Conservation (phyloP, 2,329 filamentous ascomycete genomes). For the Leptographium radiaticola region DNA sequence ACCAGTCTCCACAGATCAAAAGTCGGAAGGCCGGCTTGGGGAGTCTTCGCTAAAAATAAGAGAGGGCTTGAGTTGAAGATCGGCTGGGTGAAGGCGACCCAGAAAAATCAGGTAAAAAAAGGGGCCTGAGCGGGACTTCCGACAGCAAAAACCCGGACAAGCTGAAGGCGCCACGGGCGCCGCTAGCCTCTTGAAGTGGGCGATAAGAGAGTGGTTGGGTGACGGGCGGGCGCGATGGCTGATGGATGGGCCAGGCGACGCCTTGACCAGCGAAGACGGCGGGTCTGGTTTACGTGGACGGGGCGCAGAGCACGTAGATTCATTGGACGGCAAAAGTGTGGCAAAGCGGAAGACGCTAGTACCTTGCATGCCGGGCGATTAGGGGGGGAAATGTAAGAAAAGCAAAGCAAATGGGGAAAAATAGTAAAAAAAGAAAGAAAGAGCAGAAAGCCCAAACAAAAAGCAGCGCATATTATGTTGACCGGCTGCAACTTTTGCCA, state of each 20-base stretch:
- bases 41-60: background rate
- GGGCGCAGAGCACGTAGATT: background rate
- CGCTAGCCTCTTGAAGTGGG: background rate
- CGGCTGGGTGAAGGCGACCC: background rate
- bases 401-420: background rate
- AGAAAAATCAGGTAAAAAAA: background rate
- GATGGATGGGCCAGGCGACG: background rate
- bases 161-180: background rate
- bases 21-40: background rate
- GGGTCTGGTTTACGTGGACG: background rate
- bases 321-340: background rate
- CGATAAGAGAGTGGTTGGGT: background rate
- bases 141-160: background rate
- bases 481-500: background rate
- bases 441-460: background rate
- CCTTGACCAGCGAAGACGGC: background rate
- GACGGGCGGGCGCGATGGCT: background rate
- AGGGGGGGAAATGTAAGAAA: slow-evolving; percentile 1
- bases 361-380: slow-evolving; percentile 1
- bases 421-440: background rate
- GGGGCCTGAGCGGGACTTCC: background rate
- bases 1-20: too few relatives aligned
- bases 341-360: slow-evolving; percentile 3
- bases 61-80: background rate
- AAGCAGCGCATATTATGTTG: background rate